Percentiles rank a stretch among this genome's conserved stretches.
These are phyloP conservation scores for Geoglossum glabrum DNA, from an alignment of 495 filamentous ascomycete species.

Conservation along the genomic window DNA sequence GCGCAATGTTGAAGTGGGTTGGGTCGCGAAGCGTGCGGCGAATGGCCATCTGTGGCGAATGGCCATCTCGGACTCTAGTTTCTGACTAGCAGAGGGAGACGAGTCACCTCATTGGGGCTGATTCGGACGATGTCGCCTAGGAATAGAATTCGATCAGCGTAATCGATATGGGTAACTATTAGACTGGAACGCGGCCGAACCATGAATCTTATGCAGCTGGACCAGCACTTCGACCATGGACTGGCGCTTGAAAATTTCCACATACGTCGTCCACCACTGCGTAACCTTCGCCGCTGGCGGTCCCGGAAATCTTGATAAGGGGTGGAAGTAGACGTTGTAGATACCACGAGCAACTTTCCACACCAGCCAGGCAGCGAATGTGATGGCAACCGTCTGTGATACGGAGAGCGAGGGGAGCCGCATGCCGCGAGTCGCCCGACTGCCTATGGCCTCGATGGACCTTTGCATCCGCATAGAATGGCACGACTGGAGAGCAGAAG, in stretches of 20 bases:
- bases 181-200: slow-evolving; percentile 9
- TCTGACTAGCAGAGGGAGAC: too few relatives aligned
- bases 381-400: too few relatives aligned
- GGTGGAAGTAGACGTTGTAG: slow-evolving; percentile 15
- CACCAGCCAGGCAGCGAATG: not conserved
- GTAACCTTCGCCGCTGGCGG: slow-evolving; percentile 14
- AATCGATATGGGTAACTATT: slow-evolving; percentile 1
- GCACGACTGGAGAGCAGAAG: too few relatives aligned
- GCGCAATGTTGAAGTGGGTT: too few relatives aligned
- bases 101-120: slow-evolving; percentile 14
- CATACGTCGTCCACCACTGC: slow-evolving; percentile 11
- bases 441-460: too few relatives aligned
- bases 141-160: not conserved
- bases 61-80: too few relatives aligned
- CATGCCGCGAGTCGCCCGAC: too few relatives aligned
- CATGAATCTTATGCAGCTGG: slow-evolving; percentile 13
- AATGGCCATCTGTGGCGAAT: too few relatives aligned
- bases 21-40: too few relatives aligned
- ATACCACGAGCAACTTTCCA: slow-evolving; percentile 4
- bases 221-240: slow-evolving; percentile 5
- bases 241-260: slow-evolving; percentile 8
- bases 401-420: too few relatives aligned
- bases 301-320: slow-evolving; percentile 14
- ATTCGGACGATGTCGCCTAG: slow-evolving; percentile 16
- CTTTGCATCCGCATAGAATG: too few relatives aligned